Evolutionary conservation across 2,329 filamentous ascomycete genomes (phyloP).

Genomic region (Colletotrichum plurivorum): DNA sequence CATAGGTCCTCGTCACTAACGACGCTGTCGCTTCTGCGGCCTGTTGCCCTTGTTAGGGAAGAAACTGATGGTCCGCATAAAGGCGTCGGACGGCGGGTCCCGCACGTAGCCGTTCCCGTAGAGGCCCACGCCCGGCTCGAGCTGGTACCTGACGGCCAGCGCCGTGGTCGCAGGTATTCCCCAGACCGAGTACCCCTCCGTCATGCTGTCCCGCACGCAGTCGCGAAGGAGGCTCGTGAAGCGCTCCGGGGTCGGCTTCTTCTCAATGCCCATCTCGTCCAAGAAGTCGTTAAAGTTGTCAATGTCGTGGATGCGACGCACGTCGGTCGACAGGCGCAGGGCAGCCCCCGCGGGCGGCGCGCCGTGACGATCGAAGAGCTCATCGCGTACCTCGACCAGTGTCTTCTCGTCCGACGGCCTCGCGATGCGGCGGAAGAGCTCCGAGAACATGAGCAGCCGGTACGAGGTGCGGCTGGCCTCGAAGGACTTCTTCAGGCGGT

Average conservation of each 20-base stretch:
- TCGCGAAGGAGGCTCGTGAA: conserved; percentile 53
- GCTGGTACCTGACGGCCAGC: conserved; percentile 14
- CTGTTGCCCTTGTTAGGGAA: conserved; percentile 8
- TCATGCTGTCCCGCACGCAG: conserved; percentile 51
- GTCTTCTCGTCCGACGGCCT: conserved; percentile 52
- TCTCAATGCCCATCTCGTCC: conserved; percentile 56
- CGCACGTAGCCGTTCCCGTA: neutral
- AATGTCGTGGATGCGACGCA: conserved; percentile 59
- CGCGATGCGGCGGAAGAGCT: conserved; percentile 62
- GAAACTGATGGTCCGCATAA: conserved; percentile 3
- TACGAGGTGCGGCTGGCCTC: conserved; percentile 62
- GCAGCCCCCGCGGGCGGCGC: conserved; percentile 59
- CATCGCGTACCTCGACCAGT: conserved; percentile 56
- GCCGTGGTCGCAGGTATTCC: conserved; percentile 11
- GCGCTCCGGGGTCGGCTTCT: conserved; percentile 40
- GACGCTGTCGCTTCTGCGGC: neutral
- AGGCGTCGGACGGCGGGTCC: neutral
- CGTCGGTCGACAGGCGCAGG: conserved; percentile 55
- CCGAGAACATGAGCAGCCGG: conserved; percentile 66
- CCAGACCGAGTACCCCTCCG: conserved; percentile 49
- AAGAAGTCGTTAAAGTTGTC: conserved; percentile 59
- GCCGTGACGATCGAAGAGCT: conserved; percentile 62
- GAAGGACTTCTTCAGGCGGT: conserved; percentile 63
- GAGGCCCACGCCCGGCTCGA: conserved; percentile 27
- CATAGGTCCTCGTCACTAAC: neutral